These are phyloP conservation scores for Geotrichum phurueaensis DNA, from an alignment of 1,139 yeast genomes.

Conservation along the genomic window DNA sequence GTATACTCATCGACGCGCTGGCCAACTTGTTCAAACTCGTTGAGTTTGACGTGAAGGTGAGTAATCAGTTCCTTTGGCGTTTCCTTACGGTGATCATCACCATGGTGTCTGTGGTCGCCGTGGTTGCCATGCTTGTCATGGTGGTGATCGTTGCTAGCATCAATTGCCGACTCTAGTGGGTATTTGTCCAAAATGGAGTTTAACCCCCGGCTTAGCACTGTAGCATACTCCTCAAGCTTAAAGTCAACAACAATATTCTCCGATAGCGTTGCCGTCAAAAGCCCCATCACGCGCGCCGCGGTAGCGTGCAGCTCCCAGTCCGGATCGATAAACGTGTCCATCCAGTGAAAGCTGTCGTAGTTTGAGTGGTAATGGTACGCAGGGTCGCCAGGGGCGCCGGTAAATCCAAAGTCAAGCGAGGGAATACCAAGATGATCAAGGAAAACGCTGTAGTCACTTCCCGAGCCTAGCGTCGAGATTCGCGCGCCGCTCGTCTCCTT, in stretches of 20 bases:
- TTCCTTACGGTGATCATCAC: background rate
- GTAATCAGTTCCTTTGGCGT: slow-evolving; percentile 23
- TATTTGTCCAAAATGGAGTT: background rate
- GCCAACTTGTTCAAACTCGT: slow-evolving; percentile 24
- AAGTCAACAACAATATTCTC: slow-evolving; percentile 45
- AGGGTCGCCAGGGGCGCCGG: slow-evolving; percentile 40
- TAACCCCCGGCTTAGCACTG: slow-evolving; percentile 22
- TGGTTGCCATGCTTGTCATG: background rate
- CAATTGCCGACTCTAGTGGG: background rate
- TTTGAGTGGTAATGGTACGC: slow-evolving; percentile 66
- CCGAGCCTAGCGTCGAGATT: slow-evolving; percentile 52
- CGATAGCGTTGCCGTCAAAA: slow-evolving; percentile 42
- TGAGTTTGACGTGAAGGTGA: slow-evolving; percentile 27
- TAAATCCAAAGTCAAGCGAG: slow-evolving; percentile 53
- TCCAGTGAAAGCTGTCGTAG: slow-evolving; percentile 65
- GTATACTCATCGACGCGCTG: slow-evolving; percentile 30
- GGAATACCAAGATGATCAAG: slow-evolving; percentile 63
- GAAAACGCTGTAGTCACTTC: slow-evolving; percentile 65
- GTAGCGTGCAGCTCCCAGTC: slow-evolving; percentile 52
- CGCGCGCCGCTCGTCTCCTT: slow-evolving; percentile 34
- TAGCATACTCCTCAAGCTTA: slow-evolving; percentile 42
- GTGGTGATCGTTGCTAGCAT: background rate
- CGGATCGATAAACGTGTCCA: slow-evolving; percentile 54
- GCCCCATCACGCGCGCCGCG: slow-evolving; percentile 48
- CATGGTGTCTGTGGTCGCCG: background rate